A percentile compares a stretch with the other conserved stretches of the same genome.
phyloP scores from a whole-genome alignment of 768 basidiomycete genomes.

The Lepiota subincarnata region DNA sequence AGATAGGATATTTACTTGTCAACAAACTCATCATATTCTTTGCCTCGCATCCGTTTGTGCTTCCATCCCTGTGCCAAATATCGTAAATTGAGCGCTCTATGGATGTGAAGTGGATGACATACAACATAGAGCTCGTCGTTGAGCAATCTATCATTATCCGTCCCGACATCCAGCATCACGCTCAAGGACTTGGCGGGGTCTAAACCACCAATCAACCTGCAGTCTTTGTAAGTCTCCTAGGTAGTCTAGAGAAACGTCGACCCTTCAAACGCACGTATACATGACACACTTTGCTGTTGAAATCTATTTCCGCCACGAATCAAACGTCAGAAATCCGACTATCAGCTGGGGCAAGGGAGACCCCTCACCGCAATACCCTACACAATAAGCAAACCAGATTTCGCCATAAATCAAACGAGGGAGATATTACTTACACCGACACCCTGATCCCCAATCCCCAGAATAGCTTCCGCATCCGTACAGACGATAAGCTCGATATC shows the following conservation, averaged over 20 bases:
- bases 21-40: slow-evolving; percentile 72
- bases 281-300: slow-evolving; percentile 76
- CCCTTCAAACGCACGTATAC: slow-evolving; percentile 50
- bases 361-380: slow-evolving; percentile 49
- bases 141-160: slow-evolving; percentile 61
- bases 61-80: slow-evolving; percentile 62
- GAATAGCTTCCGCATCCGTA: slow-evolving; percentile 81
- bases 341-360: neutral
- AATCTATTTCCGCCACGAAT: slow-evolving; percentile 40
- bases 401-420: neutral
- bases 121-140: slow-evolving; percentile 66
- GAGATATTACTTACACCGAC: slow-evolving; percentile 47
- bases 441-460: slow-evolving; percentile 66
- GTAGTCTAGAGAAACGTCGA: neutral
- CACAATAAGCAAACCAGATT: neutral
- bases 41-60: slow-evolving; percentile 63
- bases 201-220: slow-evolving; percentile 60
- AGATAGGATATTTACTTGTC: slow-evolving; percentile 50
- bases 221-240: neutral
- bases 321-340: neutral
- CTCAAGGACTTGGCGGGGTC: slow-evolving; percentile 55
- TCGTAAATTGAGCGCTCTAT: neutral
- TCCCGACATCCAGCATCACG: slow-evolving; percentile 74
- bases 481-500: slow-evolving; percentile 78
- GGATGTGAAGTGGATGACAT: slow-evolving; percentile 20